Evolutionary conservation across 2,329 filamentous ascomycete genomes (phyloP).

Genomic region (Canariomyces notabilis): DNA sequence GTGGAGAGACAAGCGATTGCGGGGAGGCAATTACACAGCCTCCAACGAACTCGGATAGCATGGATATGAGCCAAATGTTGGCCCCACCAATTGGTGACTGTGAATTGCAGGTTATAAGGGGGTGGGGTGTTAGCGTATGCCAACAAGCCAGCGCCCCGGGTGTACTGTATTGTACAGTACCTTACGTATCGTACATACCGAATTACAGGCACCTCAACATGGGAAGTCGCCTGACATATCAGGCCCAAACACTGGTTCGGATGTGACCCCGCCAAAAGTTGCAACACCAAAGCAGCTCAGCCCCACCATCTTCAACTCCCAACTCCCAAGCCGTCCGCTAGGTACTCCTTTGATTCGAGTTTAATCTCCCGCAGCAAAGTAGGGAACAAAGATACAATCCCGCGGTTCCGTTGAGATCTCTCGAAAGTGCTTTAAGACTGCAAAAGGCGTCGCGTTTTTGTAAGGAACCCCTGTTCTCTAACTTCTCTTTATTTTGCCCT

Average conservation of each 20-base stretch:
- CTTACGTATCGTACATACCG: no score
- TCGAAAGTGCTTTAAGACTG: no score
- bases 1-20: constrained; percentile 1
- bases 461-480: no score
- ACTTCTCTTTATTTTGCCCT: no score
- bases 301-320: constrained; percentile 17
- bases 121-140: no score
- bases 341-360: neutral
- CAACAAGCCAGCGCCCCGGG: no score
- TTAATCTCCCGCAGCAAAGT: constrained; percentile 4
- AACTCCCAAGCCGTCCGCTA: no score
- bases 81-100: neutral
- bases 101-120: no score
- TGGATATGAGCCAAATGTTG: neutral
- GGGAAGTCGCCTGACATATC: constrained; percentile 4
- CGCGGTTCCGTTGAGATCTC: neutral
- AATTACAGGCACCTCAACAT: neutral
- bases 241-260: constrained; percentile 1
- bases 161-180: no score
- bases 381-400: neutral
- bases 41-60: neutral
- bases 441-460: no score
- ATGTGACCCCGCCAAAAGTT: constrained; percentile 16
- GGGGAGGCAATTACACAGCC: neutral
- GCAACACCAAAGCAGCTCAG: constrained; percentile 5